phyloP scores from a whole-genome alignment of 305 asterid genomes.

The Fraxinus dipetala region DNA sequence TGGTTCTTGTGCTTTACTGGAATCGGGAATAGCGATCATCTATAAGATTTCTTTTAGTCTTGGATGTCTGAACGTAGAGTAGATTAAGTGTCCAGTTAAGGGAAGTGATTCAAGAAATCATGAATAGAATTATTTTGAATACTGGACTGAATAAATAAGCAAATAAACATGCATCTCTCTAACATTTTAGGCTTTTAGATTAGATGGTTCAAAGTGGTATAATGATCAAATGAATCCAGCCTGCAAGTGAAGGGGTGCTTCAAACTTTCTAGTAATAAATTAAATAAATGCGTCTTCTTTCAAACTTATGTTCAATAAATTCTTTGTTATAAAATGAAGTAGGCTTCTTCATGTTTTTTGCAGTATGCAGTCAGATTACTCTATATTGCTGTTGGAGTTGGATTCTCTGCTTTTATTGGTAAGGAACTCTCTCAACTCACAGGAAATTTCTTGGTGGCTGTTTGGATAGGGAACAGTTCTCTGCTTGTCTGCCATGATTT shows the following conservation, averaged over 20 bases:
- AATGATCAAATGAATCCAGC: background rate
- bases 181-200: background rate
- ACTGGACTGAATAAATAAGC: background rate
- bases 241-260: background rate
- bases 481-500: background rate
- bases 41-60: background rate
- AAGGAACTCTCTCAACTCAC: conserved; percentile 4
- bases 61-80: background rate
- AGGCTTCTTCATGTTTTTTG: conserved; percentile 9
- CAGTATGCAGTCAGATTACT: conserved; percentile 53
- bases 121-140: no score
- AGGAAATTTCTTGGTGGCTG: background rate
- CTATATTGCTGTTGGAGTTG: conserved; percentile 48
- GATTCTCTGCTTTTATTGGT: conserved; percentile 53
- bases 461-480: background rate
- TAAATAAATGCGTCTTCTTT: background rate
- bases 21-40: background rate
- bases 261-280: background rate
- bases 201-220: background rate
- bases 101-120: background rate
- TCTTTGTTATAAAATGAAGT: background rate
- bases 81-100: background rate
- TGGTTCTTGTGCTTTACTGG: background rate
- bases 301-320: background rate
- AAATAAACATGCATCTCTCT: no score